These are phyloP conservation scores for Suillus subalutaceus DNA, from an alignment of 768 basidiomycete genomes.

Conservation along the genomic window DNA sequence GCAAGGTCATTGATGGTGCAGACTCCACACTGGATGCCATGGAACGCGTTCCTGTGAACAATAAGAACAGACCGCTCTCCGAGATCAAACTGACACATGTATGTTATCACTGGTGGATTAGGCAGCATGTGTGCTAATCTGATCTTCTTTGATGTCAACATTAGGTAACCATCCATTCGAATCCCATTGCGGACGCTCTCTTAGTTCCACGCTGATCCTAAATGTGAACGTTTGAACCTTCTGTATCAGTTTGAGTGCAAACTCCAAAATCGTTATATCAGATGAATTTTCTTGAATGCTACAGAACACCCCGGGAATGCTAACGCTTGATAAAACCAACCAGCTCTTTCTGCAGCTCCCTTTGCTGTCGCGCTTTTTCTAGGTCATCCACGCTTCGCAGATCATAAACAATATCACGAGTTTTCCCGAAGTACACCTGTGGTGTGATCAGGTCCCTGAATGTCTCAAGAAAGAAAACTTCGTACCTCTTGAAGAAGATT, in stretches of 20 bases:
- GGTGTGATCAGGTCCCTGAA: slow-evolving; percentile 15
- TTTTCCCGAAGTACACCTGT: slow-evolving; percentile 95
- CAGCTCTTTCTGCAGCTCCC: slow-evolving; percentile 89
- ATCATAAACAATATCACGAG: slow-evolving; percentile 92
- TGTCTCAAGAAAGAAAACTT: slow-evolving; percentile 11
- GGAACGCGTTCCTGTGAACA: slow-evolving; percentile 88
- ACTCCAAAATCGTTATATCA: background rate
- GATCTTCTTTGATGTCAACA: slow-evolving; percentile 15
- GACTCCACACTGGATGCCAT: slow-evolving; percentile 93
- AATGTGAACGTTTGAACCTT: too few relatives aligned
- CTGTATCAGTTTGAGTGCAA: background rate
- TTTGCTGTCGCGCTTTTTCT: slow-evolving; percentile 77
- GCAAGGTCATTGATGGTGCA: slow-evolving; percentile 97
- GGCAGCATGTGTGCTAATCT: background rate
- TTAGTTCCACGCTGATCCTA: slow-evolving; percentile 27
- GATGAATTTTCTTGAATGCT: background rate
- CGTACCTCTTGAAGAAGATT: slow-evolving; percentile 86
- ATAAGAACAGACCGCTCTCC: slow-evolving; percentile 84
- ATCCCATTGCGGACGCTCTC: slow-evolving; percentile 86
- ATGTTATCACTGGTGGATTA: slow-evolving; percentile 29
- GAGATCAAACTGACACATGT: slow-evolving; percentile 87
- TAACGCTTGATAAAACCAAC: slow-evolving; percentile 82
- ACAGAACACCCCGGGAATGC: slow-evolving; percentile 18
- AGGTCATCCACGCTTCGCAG: slow-evolving; percentile 86
- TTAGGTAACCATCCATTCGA: slow-evolving; percentile 89